Base-by-base conservation (phyloP, 805 yeast species). In the Kodamaea hsintzibuensis region DNA sequence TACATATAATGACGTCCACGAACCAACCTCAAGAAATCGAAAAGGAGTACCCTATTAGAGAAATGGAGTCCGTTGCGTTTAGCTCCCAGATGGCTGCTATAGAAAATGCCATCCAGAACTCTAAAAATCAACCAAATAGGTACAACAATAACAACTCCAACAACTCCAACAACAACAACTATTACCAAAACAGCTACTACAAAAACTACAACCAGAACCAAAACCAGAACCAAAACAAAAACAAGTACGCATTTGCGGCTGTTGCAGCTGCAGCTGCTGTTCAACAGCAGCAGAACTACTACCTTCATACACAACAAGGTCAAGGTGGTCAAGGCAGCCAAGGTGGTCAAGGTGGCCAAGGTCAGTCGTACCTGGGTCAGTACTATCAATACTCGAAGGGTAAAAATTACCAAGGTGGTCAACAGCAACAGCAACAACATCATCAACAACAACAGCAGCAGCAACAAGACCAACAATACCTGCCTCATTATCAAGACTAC, bases 191-290 rank as follows among this genome's bases (percentile, higher is more conserved):
- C 27, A 47, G 49, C 51, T 49, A 43, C 39, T 44, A 39, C 39
- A 51, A 43, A 22, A 53, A 46, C 54, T 22, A 42, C 47, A 18
- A 47, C 44, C 44, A 51, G 19, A 46, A 51, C 42, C 50, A 53
- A 33, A 44, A 47, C 42, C 58, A 56, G 17, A 51, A 49, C 44
- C 65, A 60, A 50, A 66, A 40, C 43, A 51, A 61, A 42, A 60
- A 62, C 51, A 64, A 66, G 53, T 66, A 65, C 50, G 62, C 69
- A 1, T 57, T 62, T 47, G 67, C 71, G 14, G 66, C 72, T 5
- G 67, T 64, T 4, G 69, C 70, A 2, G 71, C 68, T 1, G 66
- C 72, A n/a, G 72, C 72, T 13, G 70, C 69, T 13, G 69, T 64
- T 17, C 69, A 63, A 43, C 70, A 67, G 42, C 71, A 63, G 48